Evolutionary conservation across 495 filamentous ascomycete species (phyloP).

Genomic region (Rostrohypoxylon terebratum): DNA sequence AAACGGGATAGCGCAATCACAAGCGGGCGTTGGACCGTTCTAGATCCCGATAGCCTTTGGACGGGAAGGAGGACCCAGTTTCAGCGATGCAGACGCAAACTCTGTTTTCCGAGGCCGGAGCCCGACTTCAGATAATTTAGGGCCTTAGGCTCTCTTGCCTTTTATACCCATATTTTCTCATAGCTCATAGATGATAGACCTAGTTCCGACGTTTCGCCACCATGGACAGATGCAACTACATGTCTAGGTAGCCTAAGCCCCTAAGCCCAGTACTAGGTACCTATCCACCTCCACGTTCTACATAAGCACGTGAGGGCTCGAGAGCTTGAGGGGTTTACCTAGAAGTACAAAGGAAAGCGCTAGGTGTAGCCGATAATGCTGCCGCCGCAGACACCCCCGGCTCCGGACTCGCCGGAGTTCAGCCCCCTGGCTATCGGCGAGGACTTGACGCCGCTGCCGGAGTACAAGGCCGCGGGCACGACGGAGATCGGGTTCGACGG

Average conservation of each 20-base stretch:
- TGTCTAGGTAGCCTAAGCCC: not conserved
- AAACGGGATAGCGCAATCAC: conserved; percentile 23
- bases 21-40: conserved; percentile 24
- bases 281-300: not conserved
- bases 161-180: not conserved
- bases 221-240: not conserved
- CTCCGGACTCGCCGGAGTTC: conserved; percentile 56
- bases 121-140: not conserved
- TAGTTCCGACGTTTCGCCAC: not conserved
- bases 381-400: conserved; percentile 30
- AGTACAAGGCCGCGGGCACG: conserved; percentile 71
- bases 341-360: not conserved
- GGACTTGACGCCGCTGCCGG: conserved; percentile 72
- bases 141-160: not conserved
- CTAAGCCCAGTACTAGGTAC: no score
- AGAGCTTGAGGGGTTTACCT: not conserved
- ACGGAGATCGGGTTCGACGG: conserved; percentile 77
- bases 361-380: not conserved
- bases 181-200: no score
- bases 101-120: conserved; percentile 23
- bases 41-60: conserved; percentile 34
- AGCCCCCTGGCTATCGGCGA: conserved; percentile 70
- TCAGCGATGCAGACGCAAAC: conserved; percentile 12
- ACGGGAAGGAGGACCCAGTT: not conserved
- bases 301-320: not conserved